Conservation (phyloP, 2,329 filamentous ascomycete species). For the Diaporthe citrichinensis region DNA sequence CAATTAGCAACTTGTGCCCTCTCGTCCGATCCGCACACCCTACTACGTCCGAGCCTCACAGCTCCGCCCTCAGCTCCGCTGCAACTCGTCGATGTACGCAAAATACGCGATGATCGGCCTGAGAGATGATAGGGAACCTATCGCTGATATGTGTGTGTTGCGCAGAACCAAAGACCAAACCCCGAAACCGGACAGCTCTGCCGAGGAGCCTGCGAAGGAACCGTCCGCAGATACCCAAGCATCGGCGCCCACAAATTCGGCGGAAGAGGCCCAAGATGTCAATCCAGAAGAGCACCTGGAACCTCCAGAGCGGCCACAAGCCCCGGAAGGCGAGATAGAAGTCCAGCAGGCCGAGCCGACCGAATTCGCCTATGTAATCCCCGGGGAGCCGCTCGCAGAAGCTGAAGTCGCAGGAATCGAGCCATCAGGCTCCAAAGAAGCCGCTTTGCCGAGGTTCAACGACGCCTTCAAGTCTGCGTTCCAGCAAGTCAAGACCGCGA, state of each 20-base stretch:
- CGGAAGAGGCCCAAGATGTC: conserved; percentile 11
- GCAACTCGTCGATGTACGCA: conserved; percentile 39
- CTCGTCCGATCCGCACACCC: conserved; percentile 36
- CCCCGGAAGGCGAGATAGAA: conserved; percentile 4
- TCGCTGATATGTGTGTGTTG: neutral
- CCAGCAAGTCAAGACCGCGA: conserved; percentile 31
- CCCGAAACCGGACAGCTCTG: conserved; percentile 19
- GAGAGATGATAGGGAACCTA: neutral
- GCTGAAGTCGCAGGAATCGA: conserved; percentile 11
- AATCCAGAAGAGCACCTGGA: conserved; percentile 23
- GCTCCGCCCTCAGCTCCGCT: conserved; percentile 36
- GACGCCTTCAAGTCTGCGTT: conserved; percentile 37
- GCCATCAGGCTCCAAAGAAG: neutral
- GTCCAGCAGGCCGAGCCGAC: conserved; percentile 28
- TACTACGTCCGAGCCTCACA: conserved; percentile 38
- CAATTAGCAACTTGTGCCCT: conserved; percentile 45
- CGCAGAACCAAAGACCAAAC: conserved; percentile 37
- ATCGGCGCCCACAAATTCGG: conserved; percentile 2
- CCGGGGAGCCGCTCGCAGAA: conserved; percentile 13
- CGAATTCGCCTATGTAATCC: conserved; percentile 1
- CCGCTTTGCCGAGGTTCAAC: conserved; percentile 27
- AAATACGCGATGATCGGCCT: neutral
- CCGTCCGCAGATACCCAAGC: conserved; percentile 6
- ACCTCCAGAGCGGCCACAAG: conserved; percentile 16
- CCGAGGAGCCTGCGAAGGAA: conserved; percentile 27